These are phyloP conservation scores for Paraconiothyrium sp. DNA, from an alignment of 2,329 filamentous ascomycete species.

Conservation along the genomic window DNA sequence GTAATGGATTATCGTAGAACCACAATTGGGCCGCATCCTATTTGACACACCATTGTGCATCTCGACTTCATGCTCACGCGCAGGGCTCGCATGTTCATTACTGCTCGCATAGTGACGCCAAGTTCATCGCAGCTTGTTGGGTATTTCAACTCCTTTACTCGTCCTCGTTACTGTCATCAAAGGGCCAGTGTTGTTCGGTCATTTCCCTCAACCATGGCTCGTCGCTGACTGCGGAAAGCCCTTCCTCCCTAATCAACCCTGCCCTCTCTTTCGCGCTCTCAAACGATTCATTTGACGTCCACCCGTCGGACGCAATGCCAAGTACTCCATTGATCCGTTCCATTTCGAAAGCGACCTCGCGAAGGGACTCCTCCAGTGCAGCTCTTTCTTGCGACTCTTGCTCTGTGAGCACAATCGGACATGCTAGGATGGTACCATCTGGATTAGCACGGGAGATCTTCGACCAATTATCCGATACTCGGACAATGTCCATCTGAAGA, in stretches of 20 bases:
- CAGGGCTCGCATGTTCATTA: no score
- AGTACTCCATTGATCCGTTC: slow-evolving; percentile 28
- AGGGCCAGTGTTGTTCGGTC: slow-evolving; percentile 35
- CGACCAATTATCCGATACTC: slow-evolving; percentile 30
- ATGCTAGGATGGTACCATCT: slow-evolving; percentile 22
- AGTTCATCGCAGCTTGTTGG: no score
- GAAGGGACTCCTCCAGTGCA: slow-evolving; percentile 28
- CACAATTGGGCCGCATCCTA: no score
- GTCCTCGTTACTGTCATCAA: slow-evolving; percentile 37
- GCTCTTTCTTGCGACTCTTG: slow-evolving; percentile 27
- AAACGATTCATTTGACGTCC: slow-evolving; percentile 35
- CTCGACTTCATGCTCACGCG: no score
- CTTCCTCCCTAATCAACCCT: slow-evolving; percentile 27
- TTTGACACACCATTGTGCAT: no score
- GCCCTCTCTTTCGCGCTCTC: slow-evolving; percentile 29
- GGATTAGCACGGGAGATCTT: slow-evolving; percentile 18
- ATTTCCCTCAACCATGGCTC: slow-evolving; percentile 32
- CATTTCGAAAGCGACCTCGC: slow-evolving; percentile 29
- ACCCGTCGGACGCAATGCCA: slow-evolving; percentile 39
- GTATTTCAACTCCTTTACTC: slow-evolving; percentile 12
- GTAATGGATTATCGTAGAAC: no score
- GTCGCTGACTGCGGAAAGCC: slow-evolving; percentile 26
- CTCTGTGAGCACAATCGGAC: slow-evolving; percentile 27
- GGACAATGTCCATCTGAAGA: slow-evolving; percentile 38
- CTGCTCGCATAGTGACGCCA: no score